These are phyloP conservation scores for Trichosporon faecale DNA, from an alignment of 1,284 basidiomycete genomes.

Conservation along the genomic window DNA sequence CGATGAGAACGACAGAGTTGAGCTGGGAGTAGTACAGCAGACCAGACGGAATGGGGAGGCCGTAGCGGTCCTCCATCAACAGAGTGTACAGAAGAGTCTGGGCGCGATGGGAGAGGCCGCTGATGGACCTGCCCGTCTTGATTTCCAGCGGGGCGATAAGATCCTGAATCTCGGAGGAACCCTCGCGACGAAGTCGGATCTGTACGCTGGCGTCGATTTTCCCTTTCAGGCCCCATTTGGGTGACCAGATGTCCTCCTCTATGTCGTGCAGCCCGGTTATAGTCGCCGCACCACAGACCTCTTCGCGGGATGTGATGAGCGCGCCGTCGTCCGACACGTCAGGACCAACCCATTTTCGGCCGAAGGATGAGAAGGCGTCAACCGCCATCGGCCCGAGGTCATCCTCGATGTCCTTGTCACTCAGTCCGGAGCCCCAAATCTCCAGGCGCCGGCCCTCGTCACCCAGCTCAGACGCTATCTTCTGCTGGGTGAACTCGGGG, in stretches of 20 bases:
- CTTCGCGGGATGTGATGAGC: constrained; percentile 29
- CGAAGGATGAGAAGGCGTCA: constrained; percentile 46
- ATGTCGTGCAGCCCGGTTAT: constrained; percentile 75
- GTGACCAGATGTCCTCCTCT: constrained; percentile 97
- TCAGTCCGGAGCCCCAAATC: constrained; percentile 48
- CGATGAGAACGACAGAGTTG: constrained; percentile 79
- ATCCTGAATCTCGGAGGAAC: constrained; percentile 27
- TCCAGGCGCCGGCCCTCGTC: constrained; percentile 44
- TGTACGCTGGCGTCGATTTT: constrained; percentile 91
- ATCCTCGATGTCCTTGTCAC: constrained; percentile 44
- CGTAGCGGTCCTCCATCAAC: constrained; percentile 84
- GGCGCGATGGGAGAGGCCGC: constrained; percentile 86
- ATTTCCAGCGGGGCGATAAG: constrained; percentile 74
- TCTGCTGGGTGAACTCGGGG: constrained; percentile 31
- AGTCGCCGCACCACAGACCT: constrained; percentile 55
- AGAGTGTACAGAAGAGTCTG: constrained; percentile 98
- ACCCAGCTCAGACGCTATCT: constrained; percentile 38
- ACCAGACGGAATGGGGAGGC: constrained; percentile 59
- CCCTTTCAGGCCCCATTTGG: constrained; percentile 90
- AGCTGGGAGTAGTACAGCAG: constrained; percentile 91
- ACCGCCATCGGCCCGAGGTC: constrained; percentile 45
- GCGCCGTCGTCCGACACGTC: constrained; percentile 19
- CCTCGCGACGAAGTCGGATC: constrained; percentile 57
- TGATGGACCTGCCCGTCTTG: constrained; percentile 80
- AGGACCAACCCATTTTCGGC: constrained; percentile 42